These are phyloP conservation scores for Sporisorium scitamineum DNA, from an alignment of 1,284 basidiomycete species.

Conservation along the genomic window DNA sequence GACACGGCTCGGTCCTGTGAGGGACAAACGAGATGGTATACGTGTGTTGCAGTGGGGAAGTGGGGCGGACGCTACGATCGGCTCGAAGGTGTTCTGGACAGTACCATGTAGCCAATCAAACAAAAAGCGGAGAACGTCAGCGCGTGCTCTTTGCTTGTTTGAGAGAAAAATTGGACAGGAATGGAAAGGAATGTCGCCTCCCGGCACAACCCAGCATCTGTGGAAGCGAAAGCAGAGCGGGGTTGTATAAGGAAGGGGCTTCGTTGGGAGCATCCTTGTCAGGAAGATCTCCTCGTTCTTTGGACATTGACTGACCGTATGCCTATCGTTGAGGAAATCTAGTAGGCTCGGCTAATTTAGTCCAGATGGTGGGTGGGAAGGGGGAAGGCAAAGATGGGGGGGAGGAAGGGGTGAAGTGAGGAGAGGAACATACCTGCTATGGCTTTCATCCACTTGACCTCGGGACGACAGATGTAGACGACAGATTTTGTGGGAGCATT, in stretches of 20 bases:
- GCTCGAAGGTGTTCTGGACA: conserved; percentile 80
- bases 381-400: not conserved
- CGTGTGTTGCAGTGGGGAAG: conserved; percentile 74
- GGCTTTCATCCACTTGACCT: conserved; percentile 85
- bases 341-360: conserved; percentile 59
- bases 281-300: conserved; percentile 57
- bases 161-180: conserved; percentile 8
- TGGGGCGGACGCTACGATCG: conserved; percentile 64
- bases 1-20: conserved; percentile 81
- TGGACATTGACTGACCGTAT: conserved; percentile 63
- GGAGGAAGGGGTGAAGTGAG: not conserved
- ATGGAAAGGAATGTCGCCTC: conserved; percentile 43
- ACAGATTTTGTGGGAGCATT: conserved; percentile 87
- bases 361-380: conserved; percentile 20
- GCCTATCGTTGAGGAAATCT: conserved; percentile 49
- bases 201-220: conserved; percentile 52
- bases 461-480: conserved; percentile 91
- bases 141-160: not conserved
- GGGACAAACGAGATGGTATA: conserved; percentile 93
- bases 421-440: conserved; percentile 80
- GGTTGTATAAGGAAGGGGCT: conserved; percentile 54
- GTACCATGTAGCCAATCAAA: conserved; percentile 1
- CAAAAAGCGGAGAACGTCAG: conserved; percentile 12
- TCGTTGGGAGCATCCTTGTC: conserved; percentile 58
- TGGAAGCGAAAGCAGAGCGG: conserved; percentile 47